A percentile compares a stretch with the other conserved stretches of the same genome.
Evolutionary conservation across 306 rosid genomes (phyloP).

Genomic region (Abrus precatorius): DNA sequence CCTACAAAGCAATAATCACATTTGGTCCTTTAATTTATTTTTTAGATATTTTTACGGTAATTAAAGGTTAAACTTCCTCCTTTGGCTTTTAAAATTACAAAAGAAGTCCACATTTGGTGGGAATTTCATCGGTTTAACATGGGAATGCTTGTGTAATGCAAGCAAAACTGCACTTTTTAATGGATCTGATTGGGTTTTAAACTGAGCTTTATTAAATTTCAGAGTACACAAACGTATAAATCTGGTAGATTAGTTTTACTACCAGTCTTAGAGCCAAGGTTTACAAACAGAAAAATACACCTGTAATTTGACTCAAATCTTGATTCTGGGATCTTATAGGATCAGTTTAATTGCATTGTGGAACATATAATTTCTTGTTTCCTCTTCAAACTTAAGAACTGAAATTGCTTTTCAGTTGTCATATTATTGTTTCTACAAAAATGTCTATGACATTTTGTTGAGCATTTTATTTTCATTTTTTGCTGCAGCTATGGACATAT

Average conservation of each 20-base stretch:
- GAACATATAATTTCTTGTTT: conserved; percentile 22
- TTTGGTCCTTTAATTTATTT: conserved; percentile 12
- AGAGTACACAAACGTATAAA: too few species aligned
- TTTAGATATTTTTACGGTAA: conserved; percentile 9
- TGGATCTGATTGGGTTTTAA: not conserved
- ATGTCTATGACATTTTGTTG: conserved; percentile 14
- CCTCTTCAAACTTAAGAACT: conserved; percentile 36
- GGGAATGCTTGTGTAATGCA: conserved; percentile 27
- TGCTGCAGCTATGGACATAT: conserved; percentile 85
- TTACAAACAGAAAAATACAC: too few species aligned
- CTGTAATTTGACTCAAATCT: too few species aligned
- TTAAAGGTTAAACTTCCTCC: conserved; percentile 22
- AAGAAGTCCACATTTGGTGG: not conserved
- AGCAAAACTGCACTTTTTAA: conserved; percentile 23
- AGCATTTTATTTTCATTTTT: conserved; percentile 38
- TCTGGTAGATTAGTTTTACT: too few species aligned
- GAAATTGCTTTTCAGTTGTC: not conserved
- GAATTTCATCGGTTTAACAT: not conserved
- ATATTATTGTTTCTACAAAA: conserved; percentile 20
- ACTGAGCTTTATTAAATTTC: too few species aligned
- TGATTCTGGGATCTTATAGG: too few species aligned
- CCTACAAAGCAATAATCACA: not conserved
- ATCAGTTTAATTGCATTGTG: conserved; percentile 26
- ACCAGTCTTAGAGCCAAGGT: too few species aligned
- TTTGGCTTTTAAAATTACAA: not conserved